Evolutionary conservation across 2,329 filamentous ascomycete genomes (phyloP).

Genomic region (Cryphonectria naterciae): DNA sequence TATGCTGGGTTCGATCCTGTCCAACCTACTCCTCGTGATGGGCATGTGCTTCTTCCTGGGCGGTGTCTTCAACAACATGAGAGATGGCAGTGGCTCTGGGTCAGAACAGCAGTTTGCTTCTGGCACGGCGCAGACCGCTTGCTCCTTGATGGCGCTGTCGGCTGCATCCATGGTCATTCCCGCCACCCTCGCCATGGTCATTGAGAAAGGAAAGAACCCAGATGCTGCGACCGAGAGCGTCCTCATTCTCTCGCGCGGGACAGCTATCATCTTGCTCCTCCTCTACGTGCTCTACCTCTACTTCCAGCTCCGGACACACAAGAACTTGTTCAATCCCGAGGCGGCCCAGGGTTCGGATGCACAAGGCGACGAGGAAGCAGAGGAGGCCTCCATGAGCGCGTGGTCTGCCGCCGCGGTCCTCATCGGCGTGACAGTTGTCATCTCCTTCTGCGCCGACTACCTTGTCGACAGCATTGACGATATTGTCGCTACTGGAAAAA

Average conservation of each 20-base stretch:
- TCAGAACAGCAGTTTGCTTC: conserved; percentile 74
- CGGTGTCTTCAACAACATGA: conserved; percentile 67
- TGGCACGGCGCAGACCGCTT: conserved; percentile 77
- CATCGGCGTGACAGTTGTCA: conserved; percentile 70
- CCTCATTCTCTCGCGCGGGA: conserved; percentile 73
- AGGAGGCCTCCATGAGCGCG: conserved; percentile 61
- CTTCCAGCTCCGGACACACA: conserved; percentile 79
- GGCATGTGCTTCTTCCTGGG: conserved; percentile 81
- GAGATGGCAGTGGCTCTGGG: conserved; percentile 58
- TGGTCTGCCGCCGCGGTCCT: conserved; percentile 68
- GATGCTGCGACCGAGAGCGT: conserved; percentile 53
- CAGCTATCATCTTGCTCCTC: conserved; percentile 72
- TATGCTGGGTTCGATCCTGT: conserved; percentile 95
- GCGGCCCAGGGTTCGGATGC: conserved; percentile 34
- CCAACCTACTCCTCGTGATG: conserved; percentile 87
- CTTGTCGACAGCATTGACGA: conserved; percentile 66
- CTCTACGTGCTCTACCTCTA: conserved; percentile 78
- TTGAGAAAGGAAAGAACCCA: conserved; percentile 42
- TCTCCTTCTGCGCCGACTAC: conserved; percentile 76
- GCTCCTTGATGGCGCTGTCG: conserved; percentile 74
- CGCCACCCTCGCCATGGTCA: conserved; percentile 51
- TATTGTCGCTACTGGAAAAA: conserved; percentile 69
- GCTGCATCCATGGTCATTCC: conserved; percentile 80
- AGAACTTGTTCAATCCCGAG: conserved; percentile 69
- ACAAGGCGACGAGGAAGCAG: conserved; percentile 47